Conservation (phyloP, 2,329 filamentous ascomycete species). For the Fonsecaea nubica region DNA sequence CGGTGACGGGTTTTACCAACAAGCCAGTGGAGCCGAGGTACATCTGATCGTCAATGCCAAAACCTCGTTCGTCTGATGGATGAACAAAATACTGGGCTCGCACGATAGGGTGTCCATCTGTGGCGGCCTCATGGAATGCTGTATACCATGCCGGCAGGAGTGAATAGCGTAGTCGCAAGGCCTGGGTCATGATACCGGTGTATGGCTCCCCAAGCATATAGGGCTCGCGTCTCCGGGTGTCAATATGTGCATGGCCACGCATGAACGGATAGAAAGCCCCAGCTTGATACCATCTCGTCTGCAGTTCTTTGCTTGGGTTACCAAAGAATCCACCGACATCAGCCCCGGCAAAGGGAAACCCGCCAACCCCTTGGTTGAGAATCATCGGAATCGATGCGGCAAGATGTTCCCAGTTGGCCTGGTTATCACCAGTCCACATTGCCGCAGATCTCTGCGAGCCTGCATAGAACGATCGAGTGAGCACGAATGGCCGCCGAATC, state of each 20-base stretch:
- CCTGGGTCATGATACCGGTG: constrained; percentile 82
- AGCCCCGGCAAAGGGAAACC: constrained; percentile 91
- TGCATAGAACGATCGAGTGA: constrained; percentile 90
- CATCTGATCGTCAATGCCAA: constrained; percentile 88
- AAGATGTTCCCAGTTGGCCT: constrained; percentile 89
- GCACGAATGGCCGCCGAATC: constrained; percentile 82
- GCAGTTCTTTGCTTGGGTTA: constrained; percentile 89
- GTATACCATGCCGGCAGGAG: constrained; percentile 96
- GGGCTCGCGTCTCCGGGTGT: constrained; percentile 90
- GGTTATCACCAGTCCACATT: constrained; percentile 99
- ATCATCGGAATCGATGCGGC: constrained; percentile 92
- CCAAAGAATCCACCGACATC: constrained; percentile 99
- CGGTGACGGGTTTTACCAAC: constrained; percentile 88
- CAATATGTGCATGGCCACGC: constrained; percentile 95
- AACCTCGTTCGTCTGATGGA: constrained; percentile 83
- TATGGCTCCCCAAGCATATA: constrained; percentile 87
- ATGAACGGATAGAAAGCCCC: constrained; percentile 98
- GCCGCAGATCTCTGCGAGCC: constrained; percentile 88
- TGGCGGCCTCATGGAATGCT: constrained; percentile 87
- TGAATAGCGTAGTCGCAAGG: constrained; percentile 85
- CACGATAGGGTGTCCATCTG: constrained; percentile 83
- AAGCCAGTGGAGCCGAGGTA: constrained; percentile 88
- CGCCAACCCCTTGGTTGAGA: constrained; percentile 87
- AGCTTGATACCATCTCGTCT: constrained; percentile 94
- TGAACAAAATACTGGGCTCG: constrained; percentile 93